Evolutionary conservation across 2,329 filamentous ascomycete species (phyloP).

Genomic region (Sporothrix pseudoabietina): DNA sequence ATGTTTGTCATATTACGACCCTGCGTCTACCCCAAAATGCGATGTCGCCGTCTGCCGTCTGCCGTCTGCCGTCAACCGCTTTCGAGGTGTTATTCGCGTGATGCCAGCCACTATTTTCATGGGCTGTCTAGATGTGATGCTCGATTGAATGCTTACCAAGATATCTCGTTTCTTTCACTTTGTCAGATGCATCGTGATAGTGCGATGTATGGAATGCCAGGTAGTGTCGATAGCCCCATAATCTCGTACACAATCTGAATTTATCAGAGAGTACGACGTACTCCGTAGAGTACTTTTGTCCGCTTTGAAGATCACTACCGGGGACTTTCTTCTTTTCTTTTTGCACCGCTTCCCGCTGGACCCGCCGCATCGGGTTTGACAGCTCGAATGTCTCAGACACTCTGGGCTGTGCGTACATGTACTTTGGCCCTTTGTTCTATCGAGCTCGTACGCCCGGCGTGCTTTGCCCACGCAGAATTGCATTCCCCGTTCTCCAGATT

Average conservation of each 20-base stretch:
- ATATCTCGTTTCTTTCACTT: not conserved
- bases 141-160: not conserved
- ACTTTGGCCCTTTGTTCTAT: not conserved
- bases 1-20: not conserved
- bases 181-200: no score
- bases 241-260: not conserved
- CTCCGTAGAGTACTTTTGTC: not conserved
- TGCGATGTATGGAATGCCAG: not conserved
- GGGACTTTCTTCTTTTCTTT: not conserved
- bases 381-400: slow-evolving; percentile 8
- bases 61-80: not conserved
- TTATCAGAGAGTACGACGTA: not conserved
- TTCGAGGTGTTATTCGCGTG: not conserved
- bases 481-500: not conserved
- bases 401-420: not conserved
- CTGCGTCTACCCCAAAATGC: not conserved
- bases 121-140: not conserved
- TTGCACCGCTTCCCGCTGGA: not conserved
- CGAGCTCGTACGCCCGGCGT: not conserved
- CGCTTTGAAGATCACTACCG: not conserved
- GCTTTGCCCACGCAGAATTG: not conserved
- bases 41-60: not conserved
- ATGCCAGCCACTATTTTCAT: not conserved
- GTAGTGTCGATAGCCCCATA: not conserved
- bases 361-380: slow-evolving; percentile 22